Evolutionary conservation across 2,329 filamentous ascomycete species (phyloP), one percentile per base, ranked within the genome.

Genomic region (Trichoderma sp.): DNA sequence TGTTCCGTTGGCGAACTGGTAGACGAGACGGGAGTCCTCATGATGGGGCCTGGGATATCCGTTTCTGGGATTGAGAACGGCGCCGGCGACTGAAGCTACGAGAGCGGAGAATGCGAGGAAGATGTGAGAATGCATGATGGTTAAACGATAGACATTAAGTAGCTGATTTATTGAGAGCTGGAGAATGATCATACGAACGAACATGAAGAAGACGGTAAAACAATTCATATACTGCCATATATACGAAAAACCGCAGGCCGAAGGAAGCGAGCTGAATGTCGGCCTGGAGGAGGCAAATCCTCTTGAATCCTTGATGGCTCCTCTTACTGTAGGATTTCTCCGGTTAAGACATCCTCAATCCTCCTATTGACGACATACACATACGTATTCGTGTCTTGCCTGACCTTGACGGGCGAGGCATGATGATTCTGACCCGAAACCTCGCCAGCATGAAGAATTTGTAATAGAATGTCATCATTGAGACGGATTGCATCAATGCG

Each of bases 1-100:
- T 17, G 56, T 59, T 2, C 56, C 56, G 47, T 48, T 59, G n/a
- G 6, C 3, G n/a, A 59, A 59, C 5, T 59, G 43, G 17, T 59
- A 14, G 1, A 59, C 2, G n/a, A 59, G 10, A 41, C 56, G 56
- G n/a, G 44, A 0, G 15, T 48, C 56, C 12, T 15, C 12, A 1
- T 47, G 24, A 1, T 43, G 34, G 17, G 56, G 26, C 2, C 3
- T 24, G 9, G 56, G 56, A 7, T 44, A 47, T 21, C 1, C 28
- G n/a, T 24, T 4, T n/a, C 26, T 48, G 5, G n/a, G n/a, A n/a
- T 17, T 7, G 21, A 59, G 34, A 5, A 59, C 56, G 1, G 10
- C 55, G 14, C 43, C n/a, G 12, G 43, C 3, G 21, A 34, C 56
- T 24, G 56, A 48, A 48, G 56, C 26, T 47, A 59, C 0, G 14